Evolutionary conservation across 2,329 filamentous ascomycete species (phyloP), one percentile per base, ranked within the genome.

Genomic region (Botryosphaeria agaves): DNA sequence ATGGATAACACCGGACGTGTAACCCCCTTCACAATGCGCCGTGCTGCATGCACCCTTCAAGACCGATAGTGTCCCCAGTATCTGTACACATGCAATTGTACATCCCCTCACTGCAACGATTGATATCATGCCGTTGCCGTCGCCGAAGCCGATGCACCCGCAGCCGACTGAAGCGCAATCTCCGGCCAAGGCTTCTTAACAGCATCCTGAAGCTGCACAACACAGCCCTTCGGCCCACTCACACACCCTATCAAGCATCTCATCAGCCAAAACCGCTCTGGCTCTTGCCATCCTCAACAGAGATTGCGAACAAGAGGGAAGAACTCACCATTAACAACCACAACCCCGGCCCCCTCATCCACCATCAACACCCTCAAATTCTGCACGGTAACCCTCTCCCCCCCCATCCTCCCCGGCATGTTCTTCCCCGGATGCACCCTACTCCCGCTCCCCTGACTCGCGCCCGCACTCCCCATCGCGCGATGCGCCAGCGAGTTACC

Each of bases 381-480:
- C 66, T 94, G 85, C 34, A 89, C 68, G 28, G 89, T 98, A 33
- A 84, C 79, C 41, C 72, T 73, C 55, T 92, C 70, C 40, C 78
- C 80, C 39, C 89, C 89, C 89, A 98, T 95, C 35, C 82, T 73
- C 32, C 89, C 89, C 3, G 89, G 73, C 89, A 98, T 98, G 61
- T 84, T 89, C 72, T 98, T 98, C 36, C 89, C 89, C 0, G 89
- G 89, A 49, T 84, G 62, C 15, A 98, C 87, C 57, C 89, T 73
- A 38, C 82, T 91, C 59, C 89, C 89, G 50, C 79, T 76, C 40
- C 89, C 89, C 57, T 98, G 89, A 43, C 78, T 80, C 36, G 79
- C 82, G 52, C 89, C 89, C 5, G 77, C 69, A 19, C 83, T 87
- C 64, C 89, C 89, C 60, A 94, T 81, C 17, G 80, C 80, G 48